Base-by-base conservation (phyloP, 1,284 basidiomycete genomes). In the Ustanciosporium gigantosporum region DNA sequence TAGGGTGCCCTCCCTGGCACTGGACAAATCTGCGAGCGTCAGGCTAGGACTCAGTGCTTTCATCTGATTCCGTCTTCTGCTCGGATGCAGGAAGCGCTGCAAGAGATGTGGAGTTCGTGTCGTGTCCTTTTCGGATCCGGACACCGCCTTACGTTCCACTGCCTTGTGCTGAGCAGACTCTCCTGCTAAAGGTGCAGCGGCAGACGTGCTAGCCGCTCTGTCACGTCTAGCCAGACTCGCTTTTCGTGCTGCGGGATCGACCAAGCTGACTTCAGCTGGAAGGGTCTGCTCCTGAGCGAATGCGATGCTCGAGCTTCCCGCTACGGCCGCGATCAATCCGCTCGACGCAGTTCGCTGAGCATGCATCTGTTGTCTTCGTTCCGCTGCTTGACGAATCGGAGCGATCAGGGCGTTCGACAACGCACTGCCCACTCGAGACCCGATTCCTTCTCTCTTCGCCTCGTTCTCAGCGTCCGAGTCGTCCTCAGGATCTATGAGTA, bases 31-130 rank as follows among this genome's bases (percentile, higher is more conserved):
- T 3, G 43, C 41, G 15, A 56, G 29, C 2, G 58, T 56, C 23
- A 61, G 25, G 24, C 58, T 61, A 4, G 51, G 58, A 13, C 46
- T 50, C 4, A 61, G 41, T 16, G 58, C 58, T n/a, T 51, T 46
- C 15, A 22, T 23, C 7, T 47, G 51, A 4, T 61, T 36, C 2
- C 51, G 43, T 5, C 34, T 39, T 7, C 47, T 41, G 11, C 34
- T 23, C 1, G 53, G 49, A 22, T 64, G 60, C 23, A 64, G 24
- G 27, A 64, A 52, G 21, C 60, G 53, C 31, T 53, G 53, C 24
- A 64, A 31, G 4, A 64, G 43, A 14, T 53, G 60, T 11, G 53
- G 60, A n/a, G 40, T 36, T 7, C 51, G 42, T 23, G 42, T 37
- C 2, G 35, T 29, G 32, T 59, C 46, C 3, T 39, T 40, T 11